A percentile compares a stretch with the other conserved stretches of the same genome.
phyloP scores from a whole-genome alignment of 2,329 filamentous ascomycete species.

The Pseudocercospora cruenta region DNA sequence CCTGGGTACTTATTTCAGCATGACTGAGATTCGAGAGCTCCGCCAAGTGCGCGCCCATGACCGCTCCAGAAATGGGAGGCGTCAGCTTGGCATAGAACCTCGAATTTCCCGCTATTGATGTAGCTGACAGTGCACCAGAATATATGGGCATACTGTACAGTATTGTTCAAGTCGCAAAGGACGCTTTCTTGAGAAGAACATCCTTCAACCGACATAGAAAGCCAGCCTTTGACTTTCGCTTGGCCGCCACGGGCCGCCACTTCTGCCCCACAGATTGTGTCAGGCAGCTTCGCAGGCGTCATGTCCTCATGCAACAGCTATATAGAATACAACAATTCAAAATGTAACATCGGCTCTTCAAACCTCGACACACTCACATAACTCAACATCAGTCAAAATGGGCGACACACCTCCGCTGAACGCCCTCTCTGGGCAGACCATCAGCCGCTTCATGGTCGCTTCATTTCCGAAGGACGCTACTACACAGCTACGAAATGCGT shows the following conservation, averaged over 20 bases:
- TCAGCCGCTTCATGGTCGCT: constrained; percentile 49
- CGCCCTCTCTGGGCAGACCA: constrained; percentile 48
- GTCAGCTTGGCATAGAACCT: neutral
- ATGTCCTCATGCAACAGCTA: neutral
- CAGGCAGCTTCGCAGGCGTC: neutral
- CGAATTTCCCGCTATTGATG: neutral
- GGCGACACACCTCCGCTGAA: constrained; percentile 38
- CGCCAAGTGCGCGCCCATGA: too few species aligned
- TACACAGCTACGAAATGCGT: constrained; percentile 64
- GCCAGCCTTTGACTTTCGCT: neutral
- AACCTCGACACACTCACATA: neutral
- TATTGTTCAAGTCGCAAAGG: too few species aligned
- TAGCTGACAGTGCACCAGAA: neutral
- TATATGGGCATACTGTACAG: neutral
- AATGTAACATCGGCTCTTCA: neutral
- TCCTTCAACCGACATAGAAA: too few species aligned
- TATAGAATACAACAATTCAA: neutral
- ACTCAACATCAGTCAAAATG: constrained; percentile 1
- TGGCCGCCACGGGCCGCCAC: neutral
- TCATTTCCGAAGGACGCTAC: constrained; percentile 46
- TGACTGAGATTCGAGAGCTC: too few species aligned
- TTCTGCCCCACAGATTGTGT: neutral
- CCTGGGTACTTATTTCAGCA: too few species aligned
- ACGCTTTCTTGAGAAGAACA: too few species aligned
- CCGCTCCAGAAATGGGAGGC: too few species aligned